Percentiles rank a stretch among this genome's conserved stretches.
Evolutionary conservation across 2,329 filamentous ascomycete species (phyloP).

Genomic region (Podosphaera fusca): DNA sequence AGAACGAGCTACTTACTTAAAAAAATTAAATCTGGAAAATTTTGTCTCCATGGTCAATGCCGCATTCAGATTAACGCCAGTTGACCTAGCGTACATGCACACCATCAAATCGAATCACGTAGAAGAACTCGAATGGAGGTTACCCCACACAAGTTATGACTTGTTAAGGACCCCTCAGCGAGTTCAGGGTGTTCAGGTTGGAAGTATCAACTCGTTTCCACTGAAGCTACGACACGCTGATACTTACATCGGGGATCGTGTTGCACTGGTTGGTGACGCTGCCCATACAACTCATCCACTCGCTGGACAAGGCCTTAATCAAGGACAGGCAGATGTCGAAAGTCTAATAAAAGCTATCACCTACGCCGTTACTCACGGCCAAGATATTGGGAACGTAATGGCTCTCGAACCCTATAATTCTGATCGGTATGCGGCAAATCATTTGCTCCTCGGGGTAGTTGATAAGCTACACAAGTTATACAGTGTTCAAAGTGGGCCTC

Average conservation of each 20-base stretch:
- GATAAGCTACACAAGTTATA: conserved; percentile 91
- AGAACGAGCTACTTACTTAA: conserved; percentile 53
- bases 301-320: conserved; percentile 82
- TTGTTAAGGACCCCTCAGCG: conserved; percentile 36
- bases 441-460: conserved; percentile 51
- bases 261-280: conserved; percentile 81
- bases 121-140: conserved; percentile 68
- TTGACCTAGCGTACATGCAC: conserved; percentile 70
- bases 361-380: conserved; percentile 56
- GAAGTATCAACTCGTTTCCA: conserved; percentile 71
- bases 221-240: conserved; percentile 83
- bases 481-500: conserved; percentile 52
- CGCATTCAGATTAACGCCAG: conserved; percentile 59
- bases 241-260: conserved; percentile 72
- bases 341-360: conserved; percentile 53
- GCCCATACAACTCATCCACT: conserved; percentile 90
- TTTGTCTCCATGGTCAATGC: conserved; percentile 82
- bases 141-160: conserved; percentile 40
- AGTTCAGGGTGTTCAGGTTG: conserved; percentile 49
- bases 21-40: conserved; percentile 45
- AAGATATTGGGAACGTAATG: conserved; percentile 62
- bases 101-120: conserved; percentile 32
- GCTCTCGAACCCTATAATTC: conserved; percentile 61
- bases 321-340: conserved; percentile 73
- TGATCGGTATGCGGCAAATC: conserved; percentile 66